These are phyloP conservation scores for Leishmania braziliensis DNA, from an alignment of 208 protist genomes.

Conservation along the genomic window DNA sequence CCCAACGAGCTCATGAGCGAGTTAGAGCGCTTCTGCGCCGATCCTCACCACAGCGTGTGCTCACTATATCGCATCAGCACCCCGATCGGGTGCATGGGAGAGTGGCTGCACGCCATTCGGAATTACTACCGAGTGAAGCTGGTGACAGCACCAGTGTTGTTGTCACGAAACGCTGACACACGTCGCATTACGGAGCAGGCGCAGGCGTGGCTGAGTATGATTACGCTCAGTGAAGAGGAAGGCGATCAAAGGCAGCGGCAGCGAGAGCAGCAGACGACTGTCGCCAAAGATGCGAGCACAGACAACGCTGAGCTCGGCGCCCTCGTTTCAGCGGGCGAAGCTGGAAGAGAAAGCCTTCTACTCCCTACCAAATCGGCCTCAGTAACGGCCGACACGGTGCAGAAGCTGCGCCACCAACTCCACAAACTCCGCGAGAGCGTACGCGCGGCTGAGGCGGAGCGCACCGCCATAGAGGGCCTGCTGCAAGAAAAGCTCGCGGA, in stretches of 20 bases:
- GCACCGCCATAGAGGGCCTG: slow-evolving; percentile 37
- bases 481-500: slow-evolving; percentile 40
- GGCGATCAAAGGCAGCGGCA: not conserved
- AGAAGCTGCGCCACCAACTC: slow-evolving; percentile 56
- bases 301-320: not conserved
- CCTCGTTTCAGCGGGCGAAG: slow-evolving; percentile 16
- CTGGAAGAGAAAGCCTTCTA: slow-evolving; percentile 21
- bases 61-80: slow-evolving; percentile 46
- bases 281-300: not conserved
- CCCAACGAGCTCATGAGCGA: slow-evolving; percentile 41
- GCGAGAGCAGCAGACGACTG: not conserved
- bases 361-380: slow-evolving; percentile 11
- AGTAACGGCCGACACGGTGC: slow-evolving; percentile 18
- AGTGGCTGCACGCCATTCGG: slow-evolving; percentile 65
- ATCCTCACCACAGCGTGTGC: slow-evolving; percentile 47
- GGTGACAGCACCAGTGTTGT: slow-evolving; percentile 48
- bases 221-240: slow-evolving; percentile 13
- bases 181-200: slow-evolving; percentile 9
- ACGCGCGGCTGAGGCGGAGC: slow-evolving; percentile 34
- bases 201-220: slow-evolving; percentile 11
- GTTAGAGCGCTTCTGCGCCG: slow-evolving; percentile 58
- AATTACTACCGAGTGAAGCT: slow-evolving; percentile 64
- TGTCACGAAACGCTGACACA: slow-evolving; percentile 15
- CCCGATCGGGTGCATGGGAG: slow-evolving; percentile 61
- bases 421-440: slow-evolving; percentile 51